phyloP scores from a whole-genome alignment of 78 protist species.

The Isochrysis galbana region DNA sequence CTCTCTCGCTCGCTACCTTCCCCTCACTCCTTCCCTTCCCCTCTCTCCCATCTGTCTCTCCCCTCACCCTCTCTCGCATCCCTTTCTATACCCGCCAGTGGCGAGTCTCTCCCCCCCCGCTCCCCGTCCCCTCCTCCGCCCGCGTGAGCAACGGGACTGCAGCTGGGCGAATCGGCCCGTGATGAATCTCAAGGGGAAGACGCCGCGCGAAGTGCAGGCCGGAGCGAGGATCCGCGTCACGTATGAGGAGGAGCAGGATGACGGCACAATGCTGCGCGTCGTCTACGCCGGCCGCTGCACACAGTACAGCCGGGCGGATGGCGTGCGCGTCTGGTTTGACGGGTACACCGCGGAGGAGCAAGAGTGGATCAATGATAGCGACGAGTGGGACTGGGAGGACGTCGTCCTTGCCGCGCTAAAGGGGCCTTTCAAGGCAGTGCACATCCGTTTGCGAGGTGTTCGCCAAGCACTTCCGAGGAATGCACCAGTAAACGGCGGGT shows the following conservation, averaged over 20 bases:
- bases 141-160: no score
- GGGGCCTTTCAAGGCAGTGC: neutral
- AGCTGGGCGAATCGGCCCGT: no score
- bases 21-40: no score
- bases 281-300: neutral
- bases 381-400: neutral
- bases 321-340: neutral
- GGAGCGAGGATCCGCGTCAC: neutral
- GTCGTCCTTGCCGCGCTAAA: neutral
- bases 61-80: no score
- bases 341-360: neutral
- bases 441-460: neutral
- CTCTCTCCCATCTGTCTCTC: no score
- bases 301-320: neutral
- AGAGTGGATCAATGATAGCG: neutral
- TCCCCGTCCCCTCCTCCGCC: no score
- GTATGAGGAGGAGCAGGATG: neutral
- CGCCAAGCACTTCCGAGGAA: no score
- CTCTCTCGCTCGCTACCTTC: no score
- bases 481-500: no score
- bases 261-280: neutral
- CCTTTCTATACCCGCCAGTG: no score
- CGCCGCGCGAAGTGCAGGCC: neutral
- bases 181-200: neutral
- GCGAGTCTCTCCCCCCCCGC: no score